Evolutionary conservation across 2,329 filamentous ascomycete species (phyloP).

Genomic region (Calonectria ilicicola): DNA sequence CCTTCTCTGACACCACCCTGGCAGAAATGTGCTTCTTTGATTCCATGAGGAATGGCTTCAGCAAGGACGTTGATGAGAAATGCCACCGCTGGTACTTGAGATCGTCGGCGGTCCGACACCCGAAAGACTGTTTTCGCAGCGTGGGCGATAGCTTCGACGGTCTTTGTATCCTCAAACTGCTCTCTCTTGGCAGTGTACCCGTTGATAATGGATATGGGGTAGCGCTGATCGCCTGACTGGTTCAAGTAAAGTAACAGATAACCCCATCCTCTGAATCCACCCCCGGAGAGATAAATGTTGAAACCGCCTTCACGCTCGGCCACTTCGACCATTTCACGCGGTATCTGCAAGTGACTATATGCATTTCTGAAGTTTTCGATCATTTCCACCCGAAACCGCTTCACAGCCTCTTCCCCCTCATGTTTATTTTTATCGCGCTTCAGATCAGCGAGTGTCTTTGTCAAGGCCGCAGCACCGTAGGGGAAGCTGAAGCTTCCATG

Average conservation of each 20-base stretch:
- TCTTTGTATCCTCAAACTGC: constrained; percentile 63
- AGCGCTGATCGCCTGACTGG: constrained; percentile 69
- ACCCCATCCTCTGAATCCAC: constrained; percentile 79
- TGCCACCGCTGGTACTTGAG: constrained; percentile 76
- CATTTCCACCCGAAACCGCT: constrained; percentile 62
- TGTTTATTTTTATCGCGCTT: constrained; percentile 50
- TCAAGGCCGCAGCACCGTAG: constrained; percentile 77
- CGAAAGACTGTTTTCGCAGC: constrained; percentile 63
- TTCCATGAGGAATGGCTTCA: constrained; percentile 67
- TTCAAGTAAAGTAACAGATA: constrained; percentile 72
- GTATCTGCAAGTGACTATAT: constrained; percentile 64
- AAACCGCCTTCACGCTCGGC: constrained; percentile 61
- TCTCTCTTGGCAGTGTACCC: constrained; percentile 67
- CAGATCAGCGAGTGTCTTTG: constrained; percentile 62
- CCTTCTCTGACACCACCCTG: constrained; percentile 80
- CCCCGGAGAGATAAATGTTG: constrained; percentile 75
- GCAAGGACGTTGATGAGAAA: constrained; percentile 73
- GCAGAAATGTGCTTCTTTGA: constrained; percentile 74
- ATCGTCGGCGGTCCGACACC: constrained; percentile 72
- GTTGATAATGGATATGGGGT: constrained; percentile 80
- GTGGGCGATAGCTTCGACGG: constrained; percentile 47
- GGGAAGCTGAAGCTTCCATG: constrained; percentile 73
- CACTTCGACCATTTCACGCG: constrained; percentile 58
- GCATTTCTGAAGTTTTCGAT: constrained; percentile 62
- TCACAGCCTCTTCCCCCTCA: constrained; percentile 57